Percentiles rank a stretch among this genome's conserved stretches.
Conservation (phyloP, 2,329 filamentous ascomycete species). For the Fusarium sp. region DNA sequence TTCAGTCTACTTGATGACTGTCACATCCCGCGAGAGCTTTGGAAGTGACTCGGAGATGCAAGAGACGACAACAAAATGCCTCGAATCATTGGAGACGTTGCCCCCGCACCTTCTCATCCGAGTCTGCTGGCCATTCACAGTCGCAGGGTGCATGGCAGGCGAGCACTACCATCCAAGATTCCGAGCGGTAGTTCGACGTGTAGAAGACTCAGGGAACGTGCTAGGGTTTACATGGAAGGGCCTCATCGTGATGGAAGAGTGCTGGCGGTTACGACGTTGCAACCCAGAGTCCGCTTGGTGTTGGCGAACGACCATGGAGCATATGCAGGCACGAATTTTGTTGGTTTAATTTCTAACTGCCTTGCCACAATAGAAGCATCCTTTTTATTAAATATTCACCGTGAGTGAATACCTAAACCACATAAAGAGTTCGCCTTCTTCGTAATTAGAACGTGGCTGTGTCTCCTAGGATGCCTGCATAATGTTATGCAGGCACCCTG, state of each 20-base stretch:
- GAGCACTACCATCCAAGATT: background rate
- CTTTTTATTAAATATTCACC: too few relatives aligned
- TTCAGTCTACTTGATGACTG: conserved; percentile 2
- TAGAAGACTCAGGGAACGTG: background rate
- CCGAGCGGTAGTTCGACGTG: background rate
- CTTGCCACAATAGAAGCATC: accelerated
- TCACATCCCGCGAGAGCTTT: background rate
- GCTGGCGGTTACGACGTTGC: conserved; percentile 1
- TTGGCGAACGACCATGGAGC: conserved; percentile 14
- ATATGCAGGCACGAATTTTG: conserved; percentile 1
- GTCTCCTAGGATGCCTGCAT: background rate
- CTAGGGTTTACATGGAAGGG: conserved; percentile 16
- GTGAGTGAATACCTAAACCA: too few relatives aligned
- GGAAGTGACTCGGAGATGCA: background rate
- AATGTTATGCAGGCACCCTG: too few relatives aligned
- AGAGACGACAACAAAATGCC: background rate
- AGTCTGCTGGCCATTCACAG: conserved; percentile 17
- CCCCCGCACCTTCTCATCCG: conserved; percentile 7
- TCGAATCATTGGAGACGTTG: conserved; percentile 10
- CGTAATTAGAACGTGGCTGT: too few relatives aligned
- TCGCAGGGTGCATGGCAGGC: conserved; percentile 5
- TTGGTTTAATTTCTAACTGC: background rate
- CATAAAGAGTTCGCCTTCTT: too few relatives aligned
- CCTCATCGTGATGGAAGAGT: conserved; percentile 18
- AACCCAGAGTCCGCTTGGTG: conserved; percentile 4